Percentiles rank a stretch among this genome's conserved stretches.
These are phyloP conservation scores for Colletotrichum sp. DNA, from an alignment of 2,329 filamentous ascomycete species.

Conservation along the genomic window DNA sequence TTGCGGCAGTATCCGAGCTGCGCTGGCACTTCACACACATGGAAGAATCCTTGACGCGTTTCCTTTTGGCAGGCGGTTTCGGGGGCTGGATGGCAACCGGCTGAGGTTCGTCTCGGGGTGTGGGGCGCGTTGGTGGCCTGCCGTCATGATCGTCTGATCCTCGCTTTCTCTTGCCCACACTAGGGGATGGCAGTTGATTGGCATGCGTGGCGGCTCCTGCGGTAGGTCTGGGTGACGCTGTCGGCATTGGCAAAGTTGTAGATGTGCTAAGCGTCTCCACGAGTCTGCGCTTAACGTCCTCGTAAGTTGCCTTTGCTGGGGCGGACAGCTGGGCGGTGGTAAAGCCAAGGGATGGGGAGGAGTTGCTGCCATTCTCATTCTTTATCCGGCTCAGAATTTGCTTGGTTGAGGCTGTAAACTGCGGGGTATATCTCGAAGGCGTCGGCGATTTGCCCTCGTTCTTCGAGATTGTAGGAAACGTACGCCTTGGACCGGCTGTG, in stretches of 20 bases:
- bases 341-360: background rate
- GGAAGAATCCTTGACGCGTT: constrained; percentile 13
- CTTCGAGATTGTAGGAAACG: background rate
- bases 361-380: background rate
- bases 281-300: constrained; percentile 14
- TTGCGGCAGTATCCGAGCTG: constrained; percentile 20
- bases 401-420: constrained; percentile 32
- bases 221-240: background rate
- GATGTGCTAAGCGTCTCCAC: constrained; percentile 15
- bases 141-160: background rate
- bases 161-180: constrained; percentile 10
- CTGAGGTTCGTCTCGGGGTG: background rate
- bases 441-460: background rate
- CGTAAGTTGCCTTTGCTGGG: background rate
- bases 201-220: background rate
- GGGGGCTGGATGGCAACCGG: background rate
- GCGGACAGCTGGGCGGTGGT: background rate
- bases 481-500: background rate
- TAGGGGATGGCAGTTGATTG: background rate
- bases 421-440: constrained; percentile 29
- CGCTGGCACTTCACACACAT: constrained; percentile 27
- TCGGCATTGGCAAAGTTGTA: background rate
- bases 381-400: constrained; percentile 34
- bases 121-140: background rate
- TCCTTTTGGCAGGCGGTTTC: constrained; percentile 16